Evolutionary conservation across 257 asterid species (phyloP), one percentile per base, ranked within the genome.

Genomic region (Solanum tacnaense): DNA sequence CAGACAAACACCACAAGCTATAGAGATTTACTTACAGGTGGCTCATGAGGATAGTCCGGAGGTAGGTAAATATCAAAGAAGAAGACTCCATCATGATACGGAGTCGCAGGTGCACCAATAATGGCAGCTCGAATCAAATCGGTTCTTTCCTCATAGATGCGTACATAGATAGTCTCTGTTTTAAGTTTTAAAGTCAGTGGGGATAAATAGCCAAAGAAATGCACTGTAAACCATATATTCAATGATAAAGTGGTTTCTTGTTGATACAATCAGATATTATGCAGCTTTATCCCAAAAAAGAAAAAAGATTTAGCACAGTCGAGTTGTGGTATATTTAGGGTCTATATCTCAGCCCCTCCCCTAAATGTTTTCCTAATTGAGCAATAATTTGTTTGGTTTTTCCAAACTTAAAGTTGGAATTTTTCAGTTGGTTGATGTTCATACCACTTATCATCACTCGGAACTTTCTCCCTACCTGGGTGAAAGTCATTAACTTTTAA

Each of bases 41-140:
- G 99, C 89, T 91, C 97, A 23, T 92, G 88, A 38, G 99, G 99
- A 91, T 95, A 97, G 29, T 93, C 96, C 2, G 94, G 94, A 71
- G 99, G 98, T 87, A 97, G 95, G 90, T 87, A 91, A 72, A 97
- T 93, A 88, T 97, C 99, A 13, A 97, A 97, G 89, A 96, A 95
- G 92, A 96, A 97, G 72, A 97, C 18, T 21, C 98, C 98, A 34
- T 96, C 98, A 18, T 97, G 99, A 87, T 97, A 97, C n/a, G 99
- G 99, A 87, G 99, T 96, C 84, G 96, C 98, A n/a, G 88, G 93
- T 58, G 94, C 90, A 81, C 99, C 99, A 13, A 93, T 92, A 52
- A 97, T 87, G 79, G 96, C 98, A 41, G 97, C 97, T 85, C 99
- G 94, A 70, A 97, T 93, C 91, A 97, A 89, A 75, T 94, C 95